Evolutionary conservation across 225 moss, liverwort and hornwort species (phyloP).

Genomic region (Marchantia paleacea): DNA sequence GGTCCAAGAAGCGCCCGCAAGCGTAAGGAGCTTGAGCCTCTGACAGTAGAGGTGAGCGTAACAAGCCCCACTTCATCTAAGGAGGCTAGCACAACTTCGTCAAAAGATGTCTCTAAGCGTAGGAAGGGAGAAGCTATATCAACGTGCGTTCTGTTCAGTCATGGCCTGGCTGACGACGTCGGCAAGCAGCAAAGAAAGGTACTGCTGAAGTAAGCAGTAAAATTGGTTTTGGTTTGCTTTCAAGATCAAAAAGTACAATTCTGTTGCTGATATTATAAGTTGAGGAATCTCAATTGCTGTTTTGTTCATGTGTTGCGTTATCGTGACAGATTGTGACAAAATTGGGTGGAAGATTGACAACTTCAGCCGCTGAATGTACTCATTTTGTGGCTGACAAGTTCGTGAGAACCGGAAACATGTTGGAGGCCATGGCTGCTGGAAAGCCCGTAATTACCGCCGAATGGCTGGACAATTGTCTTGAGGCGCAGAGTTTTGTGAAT

Average conservation of each 20-base stretch:
- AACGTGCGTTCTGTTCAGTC: conserved; percentile 47
- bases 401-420: conserved; percentile 91
- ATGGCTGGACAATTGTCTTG: conserved; percentile 77
- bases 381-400: conserved; percentile 96
- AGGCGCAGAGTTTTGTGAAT: conserved; percentile 69
- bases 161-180: conserved; percentile 45
- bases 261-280: neutral
- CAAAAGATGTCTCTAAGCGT: conserved; percentile 29
- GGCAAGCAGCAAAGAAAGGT: conserved; percentile 57
- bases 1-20: conserved; percentile 42
- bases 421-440: conserved; percentile 94
- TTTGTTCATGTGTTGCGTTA: neutral
- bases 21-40: conserved; percentile 33
- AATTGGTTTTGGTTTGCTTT: neutral
- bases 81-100: conserved; percentile 33
- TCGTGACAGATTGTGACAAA: conserved; percentile 65
- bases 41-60: conserved; percentile 19
- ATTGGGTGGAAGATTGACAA: conserved; percentile 70
- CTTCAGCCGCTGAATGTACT: conserved; percentile 68
- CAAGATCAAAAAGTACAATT: neutral
- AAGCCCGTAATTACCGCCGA: conserved; percentile 76
- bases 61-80: conserved; percentile 38
- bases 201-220: neutral
- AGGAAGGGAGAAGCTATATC: conserved; percentile 30
- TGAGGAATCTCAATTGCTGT: neutral